These are phyloP conservation scores for Stentor coeruleus DNA, from an alignment of 73 alveolate genomes.

Conservation along the genomic window DNA sequence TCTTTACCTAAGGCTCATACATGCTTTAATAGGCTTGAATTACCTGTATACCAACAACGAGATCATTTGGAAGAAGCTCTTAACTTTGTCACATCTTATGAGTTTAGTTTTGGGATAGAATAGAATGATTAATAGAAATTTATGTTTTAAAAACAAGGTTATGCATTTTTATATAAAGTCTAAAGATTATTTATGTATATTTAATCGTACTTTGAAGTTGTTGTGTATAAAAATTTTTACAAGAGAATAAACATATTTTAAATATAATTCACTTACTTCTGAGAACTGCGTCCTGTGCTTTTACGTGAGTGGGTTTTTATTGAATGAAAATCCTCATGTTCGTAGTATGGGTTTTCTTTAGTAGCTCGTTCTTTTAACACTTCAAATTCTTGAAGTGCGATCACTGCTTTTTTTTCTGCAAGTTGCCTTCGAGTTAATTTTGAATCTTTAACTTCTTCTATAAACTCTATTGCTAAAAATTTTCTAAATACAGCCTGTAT, in stretches of 20 bases:
- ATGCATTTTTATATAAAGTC: too few species aligned
- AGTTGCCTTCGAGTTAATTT: background rate
- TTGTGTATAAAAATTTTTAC: too few species aligned
- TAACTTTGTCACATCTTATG: background rate
- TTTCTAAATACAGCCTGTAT: background rate
- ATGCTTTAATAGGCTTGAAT: conserved; percentile 93
- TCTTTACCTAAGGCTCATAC: conserved; percentile 92
- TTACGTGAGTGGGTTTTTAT: too few species aligned
- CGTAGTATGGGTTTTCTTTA: background rate
- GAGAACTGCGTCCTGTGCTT: too few species aligned
- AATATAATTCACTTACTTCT: too few species aligned
- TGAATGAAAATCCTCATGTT: too few species aligned
- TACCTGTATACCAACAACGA: conserved; percentile 48
- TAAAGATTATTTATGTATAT: too few species aligned
- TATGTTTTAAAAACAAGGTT: too few species aligned
- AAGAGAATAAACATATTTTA: too few species aligned
- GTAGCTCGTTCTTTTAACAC: background rate
- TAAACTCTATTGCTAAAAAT: background rate
- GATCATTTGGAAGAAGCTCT: background rate
- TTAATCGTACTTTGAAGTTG: too few species aligned
- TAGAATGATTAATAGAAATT: background rate
- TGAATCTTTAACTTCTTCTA: background rate
- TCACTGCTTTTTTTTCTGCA: background rate
- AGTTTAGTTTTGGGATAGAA: conserved; percentile 15
- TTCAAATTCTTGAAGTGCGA: conserved; percentile 1